These are phyloP conservation scores for Grosmannia clavigera DNA, from an alignment of 2,329 filamentous ascomycete species.

Conservation along the genomic window DNA sequence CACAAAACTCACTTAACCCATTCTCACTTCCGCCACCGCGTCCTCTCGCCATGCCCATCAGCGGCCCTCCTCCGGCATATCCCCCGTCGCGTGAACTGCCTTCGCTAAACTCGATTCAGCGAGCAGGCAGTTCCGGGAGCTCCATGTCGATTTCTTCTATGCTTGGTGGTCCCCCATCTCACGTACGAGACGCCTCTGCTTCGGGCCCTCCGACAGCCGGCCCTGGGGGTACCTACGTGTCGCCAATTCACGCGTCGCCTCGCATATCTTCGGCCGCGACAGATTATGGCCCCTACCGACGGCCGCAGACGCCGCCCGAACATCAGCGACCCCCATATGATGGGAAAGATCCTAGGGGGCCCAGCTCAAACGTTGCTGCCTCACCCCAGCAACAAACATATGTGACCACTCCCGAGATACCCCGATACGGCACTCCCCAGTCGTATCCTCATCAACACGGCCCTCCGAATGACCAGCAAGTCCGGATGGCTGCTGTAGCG, in stretches of 20 bases:
- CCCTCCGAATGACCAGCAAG: conserved; percentile 27
- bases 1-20: conserved; percentile 16
- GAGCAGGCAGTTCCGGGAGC: conserved; percentile 34
- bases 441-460: conserved; percentile 36
- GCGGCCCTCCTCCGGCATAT: conserved; percentile 32
- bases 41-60: conserved; percentile 28
- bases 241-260: conserved; percentile 40
- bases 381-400: conserved; percentile 28
- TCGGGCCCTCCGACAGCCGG: conserved; percentile 16
- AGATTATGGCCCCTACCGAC: conserved; percentile 50
- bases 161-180: conserved; percentile 36
- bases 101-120: conserved; percentile 35
- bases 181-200: conserved; percentile 21
- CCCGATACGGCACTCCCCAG: conserved; percentile 48
- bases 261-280: conserved; percentile 40
- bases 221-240: conserved; percentile 20
- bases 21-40: conserved; percentile 36
- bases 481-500: conserved; percentile 16
- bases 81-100: conserved; percentile 39
- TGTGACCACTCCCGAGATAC: conserved; percentile 40
- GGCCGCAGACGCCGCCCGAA: conserved; percentile 59
- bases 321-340: conserved; percentile 36
- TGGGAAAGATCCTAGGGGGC: conserved; percentile 27
- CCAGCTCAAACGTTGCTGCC: conserved; percentile 28
- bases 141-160: conserved; percentile 52